Evolutionary conservation across 2,329 filamentous ascomycete species (phyloP).

Genomic region (Amauroascus verrucosus): DNA sequence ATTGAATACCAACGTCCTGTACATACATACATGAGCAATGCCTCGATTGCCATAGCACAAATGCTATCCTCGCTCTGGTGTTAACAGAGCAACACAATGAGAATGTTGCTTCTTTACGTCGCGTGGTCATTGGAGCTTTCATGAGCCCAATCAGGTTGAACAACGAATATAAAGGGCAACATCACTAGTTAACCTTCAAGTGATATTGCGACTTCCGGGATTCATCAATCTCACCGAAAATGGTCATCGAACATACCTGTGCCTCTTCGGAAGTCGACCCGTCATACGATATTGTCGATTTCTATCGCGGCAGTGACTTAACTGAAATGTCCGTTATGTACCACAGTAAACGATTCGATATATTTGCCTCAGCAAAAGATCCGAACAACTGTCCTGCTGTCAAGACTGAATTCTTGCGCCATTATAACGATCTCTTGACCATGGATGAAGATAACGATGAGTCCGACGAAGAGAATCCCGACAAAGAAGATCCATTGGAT

Average conservation of each 20-base stretch:
- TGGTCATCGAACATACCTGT: no score
- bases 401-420: slow-evolving; percentile 3
- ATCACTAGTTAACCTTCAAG: no score
- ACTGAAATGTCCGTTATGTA: slow-evolving; percentile 9
- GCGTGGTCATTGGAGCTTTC: no score
- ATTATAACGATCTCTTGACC: slow-evolving; percentile 6
- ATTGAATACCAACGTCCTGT: background rate
- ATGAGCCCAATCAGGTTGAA: no score
- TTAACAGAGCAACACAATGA: no score
- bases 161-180: no score
- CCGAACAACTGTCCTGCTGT: slow-evolving; percentile 7
- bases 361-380: slow-evolving; percentile 8
- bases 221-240: no score
- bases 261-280: background rate
- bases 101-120: no score
- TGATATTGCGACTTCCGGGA: no score
- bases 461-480: slow-evolving; percentile 8
- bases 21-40: no score
- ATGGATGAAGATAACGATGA: slow-evolving; percentile 10
- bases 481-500: slow-evolving; percentile 9
- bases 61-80: no score
- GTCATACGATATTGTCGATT: slow-evolving; percentile 10
- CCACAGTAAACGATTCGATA: slow-evolving; percentile 10
- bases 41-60: no score
- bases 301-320: slow-evolving; percentile 9